A percentile compares a stretch with the other conserved stretches of the same genome.
These are phyloP conservation scores for Cercospora nicotianae DNA, from an alignment of 2,329 filamentous ascomycete genomes.

Conservation along the genomic window DNA sequence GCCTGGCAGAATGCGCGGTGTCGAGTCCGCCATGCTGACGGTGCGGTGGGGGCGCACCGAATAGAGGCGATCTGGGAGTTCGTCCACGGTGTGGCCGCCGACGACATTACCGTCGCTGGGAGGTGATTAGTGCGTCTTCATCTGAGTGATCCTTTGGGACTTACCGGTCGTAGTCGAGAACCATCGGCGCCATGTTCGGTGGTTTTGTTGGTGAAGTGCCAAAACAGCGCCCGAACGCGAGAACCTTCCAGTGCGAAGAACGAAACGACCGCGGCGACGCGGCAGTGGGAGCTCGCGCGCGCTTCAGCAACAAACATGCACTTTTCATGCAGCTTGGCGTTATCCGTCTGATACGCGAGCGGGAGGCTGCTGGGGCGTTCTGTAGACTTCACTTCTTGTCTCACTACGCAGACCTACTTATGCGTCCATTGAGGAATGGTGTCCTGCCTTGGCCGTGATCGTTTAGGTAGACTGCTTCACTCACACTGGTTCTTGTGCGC, in stretches of 20 bases:
- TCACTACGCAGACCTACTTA: neutral
- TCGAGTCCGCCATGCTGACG: neutral
- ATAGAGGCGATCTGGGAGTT: constrained; percentile 12
- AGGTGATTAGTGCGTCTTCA: constrained; percentile 5
- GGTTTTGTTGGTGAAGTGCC: neutral
- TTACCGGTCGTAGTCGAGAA: constrained; percentile 23
- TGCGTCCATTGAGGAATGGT: constrained; percentile 17
- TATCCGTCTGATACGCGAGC: neutral
- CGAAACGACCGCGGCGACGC: neutral
- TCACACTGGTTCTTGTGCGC: constrained; percentile 45
- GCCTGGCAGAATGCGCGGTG: neutral
- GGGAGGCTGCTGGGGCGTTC: neutral
- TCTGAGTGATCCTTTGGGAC: neutral
- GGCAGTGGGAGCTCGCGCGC: constrained; percentile 6
- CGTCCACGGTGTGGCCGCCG: constrained; percentile 23
- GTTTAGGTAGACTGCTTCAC: constrained; percentile 47
- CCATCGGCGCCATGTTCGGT: constrained; percentile 19
- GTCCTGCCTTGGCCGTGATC: constrained; percentile 39
- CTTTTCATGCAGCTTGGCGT: constrained; percentile 21
- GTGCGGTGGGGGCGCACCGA: neutral
- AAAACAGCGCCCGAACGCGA: neutral
- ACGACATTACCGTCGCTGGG: constrained; percentile 23
- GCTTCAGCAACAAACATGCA: constrained; percentile 17
- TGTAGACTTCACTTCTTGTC: neutral
- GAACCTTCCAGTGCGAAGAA: constrained; percentile 1